phyloP scores from a whole-genome alignment of 129 eudicot species.

The Chrysanthemum makinoi region DNA sequence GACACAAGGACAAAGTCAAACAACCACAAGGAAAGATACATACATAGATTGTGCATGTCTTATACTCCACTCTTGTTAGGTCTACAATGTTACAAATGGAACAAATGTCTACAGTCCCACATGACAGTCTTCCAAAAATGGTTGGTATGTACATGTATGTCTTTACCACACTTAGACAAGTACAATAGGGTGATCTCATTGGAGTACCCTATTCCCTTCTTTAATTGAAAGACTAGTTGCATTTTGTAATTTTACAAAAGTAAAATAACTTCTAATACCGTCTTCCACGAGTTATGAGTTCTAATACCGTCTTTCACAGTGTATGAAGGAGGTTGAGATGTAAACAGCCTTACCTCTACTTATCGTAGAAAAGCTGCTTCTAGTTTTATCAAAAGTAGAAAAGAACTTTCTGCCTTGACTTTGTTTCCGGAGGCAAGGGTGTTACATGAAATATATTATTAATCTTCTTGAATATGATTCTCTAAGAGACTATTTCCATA shows the following conservation, averaged over 20 bases:
- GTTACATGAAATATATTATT: too few relatives aligned
- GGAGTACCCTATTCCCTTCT: not conserved
- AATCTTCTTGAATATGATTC: not conserved
- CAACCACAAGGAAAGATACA: slow-evolving; percentile 20
- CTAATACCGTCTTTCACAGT: too few relatives aligned
- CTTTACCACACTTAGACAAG: slow-evolving; percentile 27
- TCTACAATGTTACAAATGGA: slow-evolving; percentile 31
- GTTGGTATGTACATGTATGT: slow-evolving; percentile 28
- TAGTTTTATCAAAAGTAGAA: too few relatives aligned
- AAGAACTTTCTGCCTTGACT: too few relatives aligned
- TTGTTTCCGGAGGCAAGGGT: too few relatives aligned
- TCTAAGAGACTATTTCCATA: not conserved
- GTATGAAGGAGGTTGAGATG: too few relatives aligned
- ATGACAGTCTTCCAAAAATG: slow-evolving; percentile 29
- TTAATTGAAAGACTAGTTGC: too few relatives aligned
- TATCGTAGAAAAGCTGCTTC: too few relatives aligned
- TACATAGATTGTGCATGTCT: not conserved
- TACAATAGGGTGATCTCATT: slow-evolving; percentile 15
- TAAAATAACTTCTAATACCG: too few relatives aligned
- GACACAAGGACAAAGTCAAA: slow-evolving; percentile 27
- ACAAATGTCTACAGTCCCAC: slow-evolving; percentile 32
- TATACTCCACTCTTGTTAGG: slow-evolving; percentile 13
- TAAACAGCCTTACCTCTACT: too few relatives aligned
- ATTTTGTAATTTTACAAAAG: too few relatives aligned
- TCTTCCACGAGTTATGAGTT: too few relatives aligned